Evolutionary conservation across 2,329 filamentous ascomycete genomes (phyloP).

Genomic region (Alternaria ventricosa): DNA sequence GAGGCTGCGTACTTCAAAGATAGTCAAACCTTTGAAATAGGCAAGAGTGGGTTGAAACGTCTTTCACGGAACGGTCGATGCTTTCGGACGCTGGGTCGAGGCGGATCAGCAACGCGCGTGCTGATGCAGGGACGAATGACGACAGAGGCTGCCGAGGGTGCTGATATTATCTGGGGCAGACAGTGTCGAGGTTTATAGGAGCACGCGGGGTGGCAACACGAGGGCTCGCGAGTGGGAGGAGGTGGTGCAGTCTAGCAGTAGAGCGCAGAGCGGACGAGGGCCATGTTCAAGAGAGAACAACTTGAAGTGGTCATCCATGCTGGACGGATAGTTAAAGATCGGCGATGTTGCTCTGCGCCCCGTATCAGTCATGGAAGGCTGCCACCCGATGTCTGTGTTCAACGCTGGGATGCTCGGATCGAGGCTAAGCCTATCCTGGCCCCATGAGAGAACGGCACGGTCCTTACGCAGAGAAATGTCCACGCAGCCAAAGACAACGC

Average conservation of each 20-base stretch:
- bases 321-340: slow-evolving; percentile 22
- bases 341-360: slow-evolving; percentile 30
- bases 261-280: slow-evolving; percentile 5
- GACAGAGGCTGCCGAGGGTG: slow-evolving; percentile 5
- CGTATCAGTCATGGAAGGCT: slow-evolving; percentile 17
- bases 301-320: slow-evolving; percentile 31
- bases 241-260: not conserved
- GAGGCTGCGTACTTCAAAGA: not conserved
- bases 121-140: slow-evolving; percentile 22
- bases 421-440: slow-evolving; percentile 20
- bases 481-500: slow-evolving; percentile 1
- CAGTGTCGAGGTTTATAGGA: slow-evolving; percentile 4
- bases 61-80: slow-evolving; percentile 5
- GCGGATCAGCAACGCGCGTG: slow-evolving; percentile 20
- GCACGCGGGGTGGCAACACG: slow-evolving; percentile 10
- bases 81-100: slow-evolving; percentile 6
- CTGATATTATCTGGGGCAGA: not conserved
- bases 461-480: slow-evolving; percentile 1
- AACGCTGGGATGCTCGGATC: slow-evolving; percentile 26
- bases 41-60: slow-evolving; percentile 12
- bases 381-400: slow-evolving; percentile 26
- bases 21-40: not conserved
- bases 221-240: not conserved
- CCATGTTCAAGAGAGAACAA: slow-evolving; percentile 11
- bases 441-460: slow-evolving; percentile 13